phyloP scores from a whole-genome alignment of 2,329 filamentous ascomycete species.

The Metarhizium rileyi region DNA sequence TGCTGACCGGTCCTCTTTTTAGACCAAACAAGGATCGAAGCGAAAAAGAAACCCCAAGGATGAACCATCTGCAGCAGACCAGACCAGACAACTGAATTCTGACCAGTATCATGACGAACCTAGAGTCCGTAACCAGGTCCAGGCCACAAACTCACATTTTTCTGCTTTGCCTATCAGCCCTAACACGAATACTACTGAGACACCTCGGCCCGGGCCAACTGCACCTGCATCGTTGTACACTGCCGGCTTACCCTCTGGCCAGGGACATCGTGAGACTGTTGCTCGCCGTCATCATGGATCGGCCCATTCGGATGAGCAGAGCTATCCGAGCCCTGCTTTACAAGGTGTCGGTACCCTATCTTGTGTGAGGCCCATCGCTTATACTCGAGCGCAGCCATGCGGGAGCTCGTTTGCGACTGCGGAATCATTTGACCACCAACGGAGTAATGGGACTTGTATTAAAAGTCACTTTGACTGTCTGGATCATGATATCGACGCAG shows the following conservation, averaged over 20 bases:
- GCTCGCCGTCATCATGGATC: background rate
- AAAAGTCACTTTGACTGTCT: background rate
- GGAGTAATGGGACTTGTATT: background rate
- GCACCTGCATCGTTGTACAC: conserved; percentile 3
- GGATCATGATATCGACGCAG: background rate
- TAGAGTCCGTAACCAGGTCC: background rate
- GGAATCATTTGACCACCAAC: background rate
- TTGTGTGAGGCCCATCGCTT: background rate
- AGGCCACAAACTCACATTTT: background rate
- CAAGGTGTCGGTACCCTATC: background rate
- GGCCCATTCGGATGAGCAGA: background rate
- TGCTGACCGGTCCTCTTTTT: background rate
- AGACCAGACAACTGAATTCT: background rate
- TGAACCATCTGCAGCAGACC: background rate
- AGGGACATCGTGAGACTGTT: conserved; percentile 4
- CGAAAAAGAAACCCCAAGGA: conserved; percentile 3
- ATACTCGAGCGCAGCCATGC: background rate
- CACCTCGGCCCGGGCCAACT: background rate
- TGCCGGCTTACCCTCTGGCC: background rate
- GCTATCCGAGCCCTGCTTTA: background rate
- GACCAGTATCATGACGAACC: background rate
- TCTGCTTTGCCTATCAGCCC: conserved; percentile 3
- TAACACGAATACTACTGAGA: conserved; percentile 4
- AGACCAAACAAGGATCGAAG: conserved; percentile 2
- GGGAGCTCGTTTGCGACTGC: background rate